A percentile compares a stretch with the other conserved stretches of the same genome.
phyloP scores from a whole-genome alignment of 1,139 yeast species.

The Torulaspora globosa region DNA sequence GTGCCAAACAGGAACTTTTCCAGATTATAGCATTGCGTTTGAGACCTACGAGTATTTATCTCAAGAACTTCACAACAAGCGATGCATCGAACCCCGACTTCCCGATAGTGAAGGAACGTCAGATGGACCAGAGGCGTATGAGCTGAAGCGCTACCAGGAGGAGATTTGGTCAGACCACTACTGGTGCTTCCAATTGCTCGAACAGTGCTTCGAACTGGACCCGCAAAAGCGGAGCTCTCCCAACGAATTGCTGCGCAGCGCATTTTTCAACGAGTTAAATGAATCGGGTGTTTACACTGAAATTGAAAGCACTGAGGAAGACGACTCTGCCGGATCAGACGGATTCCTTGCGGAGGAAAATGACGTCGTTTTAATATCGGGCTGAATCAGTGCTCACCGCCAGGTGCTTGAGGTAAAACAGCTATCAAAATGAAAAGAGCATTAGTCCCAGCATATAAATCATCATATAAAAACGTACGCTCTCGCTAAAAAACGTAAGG shows the following conservation, averaged over 20 bases:
- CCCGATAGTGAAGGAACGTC: constrained; percentile 19
- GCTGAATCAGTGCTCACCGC: constrained; percentile 3
- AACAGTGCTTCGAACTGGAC: constrained; percentile 37
- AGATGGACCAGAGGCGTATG: constrained; percentile 20
- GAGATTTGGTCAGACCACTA: constrained; percentile 37
- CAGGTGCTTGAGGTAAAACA: neutral
- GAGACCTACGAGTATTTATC: constrained; percentile 37
- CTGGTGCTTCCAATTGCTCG: constrained; percentile 37
- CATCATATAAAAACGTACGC: neutral
- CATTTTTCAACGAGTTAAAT: constrained; percentile 34
- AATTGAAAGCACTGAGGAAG: constrained; percentile 26
- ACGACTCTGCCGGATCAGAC: constrained; percentile 22
- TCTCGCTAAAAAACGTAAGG: constrained; percentile 37
- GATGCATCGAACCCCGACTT: constrained; percentile 27
- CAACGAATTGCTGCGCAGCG: constrained; percentile 32
- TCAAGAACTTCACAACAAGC: constrained; percentile 26
- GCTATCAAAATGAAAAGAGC: neutral
- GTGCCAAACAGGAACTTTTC: constrained; percentile 37
- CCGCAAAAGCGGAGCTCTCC: constrained; percentile 37
- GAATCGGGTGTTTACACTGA: constrained; percentile 20
- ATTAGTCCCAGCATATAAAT: neutral
- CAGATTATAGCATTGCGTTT: constrained; percentile 40
- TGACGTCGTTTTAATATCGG: constrained; percentile 26
- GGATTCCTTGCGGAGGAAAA: constrained; percentile 19
- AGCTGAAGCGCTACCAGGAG: constrained; percentile 32